Evolutionary conservation across 2,329 filamentous ascomycete species (phyloP), one percentile per base, ranked within the genome.

Genomic region (Drechslerella dactyloides): DNA sequence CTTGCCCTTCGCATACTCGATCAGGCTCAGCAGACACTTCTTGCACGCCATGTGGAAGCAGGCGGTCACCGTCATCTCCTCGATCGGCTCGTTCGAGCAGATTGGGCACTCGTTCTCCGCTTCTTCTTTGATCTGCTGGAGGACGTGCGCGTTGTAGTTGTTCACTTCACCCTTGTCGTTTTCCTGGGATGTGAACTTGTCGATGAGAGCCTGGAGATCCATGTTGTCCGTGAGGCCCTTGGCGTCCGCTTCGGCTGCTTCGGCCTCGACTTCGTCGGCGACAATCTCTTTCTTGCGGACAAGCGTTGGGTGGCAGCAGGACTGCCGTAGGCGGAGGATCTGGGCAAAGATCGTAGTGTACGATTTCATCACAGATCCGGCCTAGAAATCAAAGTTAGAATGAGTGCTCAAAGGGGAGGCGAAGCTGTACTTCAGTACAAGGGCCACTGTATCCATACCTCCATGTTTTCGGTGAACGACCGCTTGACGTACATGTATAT

Each of bases 1-100:
- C 84, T 89, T 78, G 96, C 90, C 77, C 23, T 72, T 65, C 3
- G 60, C 48, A 42, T 64, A 61, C 11, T 90, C 87, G 77, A 99
- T 96, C 76, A 91, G 96, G 75, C 91, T 88, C 1, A 96, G 82
- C n/a, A 97, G 82, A 76, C 94, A 99, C 73, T 90, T 89, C 80
- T 94, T 96, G 82, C 94, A 99, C 0, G 94, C 93, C 35, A 91
- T 96, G 79, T 99, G 94, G 92, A 94, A 99, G 80, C 94, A 99
- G 0, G 91, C 91, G 0, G 94, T 97, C 1, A 99, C 94, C 0
- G 90, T 89, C 78, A 96, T 93, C 60, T 97, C 90, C 44, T 91
- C 86, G 92, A 97, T 97, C 2, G 93, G 92, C 79, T 97, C 94
- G 79, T 97, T 93, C 2, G 90, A 87, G 80, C 94, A 99, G 58